A percentile compares a stretch with the other conserved stretches of the same genome.
Evolutionary conservation across 768 basidiomycete species (phyloP).

Genomic region (Pholiota microspora): DNA sequence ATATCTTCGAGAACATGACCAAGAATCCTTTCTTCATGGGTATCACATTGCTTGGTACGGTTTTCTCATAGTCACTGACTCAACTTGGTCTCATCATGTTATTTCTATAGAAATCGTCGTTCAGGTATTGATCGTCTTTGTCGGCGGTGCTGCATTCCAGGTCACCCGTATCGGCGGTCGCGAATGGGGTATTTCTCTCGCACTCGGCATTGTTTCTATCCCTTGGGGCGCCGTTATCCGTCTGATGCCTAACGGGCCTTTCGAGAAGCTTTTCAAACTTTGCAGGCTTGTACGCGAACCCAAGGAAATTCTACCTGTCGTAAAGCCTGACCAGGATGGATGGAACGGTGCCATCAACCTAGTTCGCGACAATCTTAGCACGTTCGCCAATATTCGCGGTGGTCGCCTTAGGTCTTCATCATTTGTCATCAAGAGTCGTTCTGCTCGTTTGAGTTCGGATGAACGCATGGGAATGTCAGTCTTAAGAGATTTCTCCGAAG

Average conservation of each 20-base stretch:
- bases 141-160: constrained; percentile 90
- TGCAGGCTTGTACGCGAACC: constrained; percentile 62
- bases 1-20: constrained; percentile 83
- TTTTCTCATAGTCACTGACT: no score
- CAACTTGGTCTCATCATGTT: constrained; percentile 6
- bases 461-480: constrained; percentile 47
- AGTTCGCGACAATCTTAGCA: constrained; percentile 83
- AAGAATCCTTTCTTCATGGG: constrained; percentile 81
- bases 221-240: constrained; percentile 86
- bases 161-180: constrained; percentile 75
- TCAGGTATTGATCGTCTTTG: constrained; percentile 86
- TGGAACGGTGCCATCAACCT: constrained; percentile 81
- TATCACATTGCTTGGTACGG: constrained; percentile 82
- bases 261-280: constrained; percentile 53
- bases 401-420: constrained; percentile 85
- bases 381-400: constrained; percentile 82
- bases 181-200: constrained; percentile 93
- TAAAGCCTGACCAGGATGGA: constrained; percentile 54
- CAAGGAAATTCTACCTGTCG: constrained; percentile 58
- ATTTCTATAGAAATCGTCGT: constrained; percentile 69
- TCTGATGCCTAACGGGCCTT: constrained; percentile 74
- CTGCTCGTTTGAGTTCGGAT: constrained; percentile 50
- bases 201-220: constrained; percentile 83
- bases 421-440: constrained; percentile 80
- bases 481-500: no score